Conservation (phyloP, 1,139 yeast species). For the Hyphopichia fennica region DNA sequence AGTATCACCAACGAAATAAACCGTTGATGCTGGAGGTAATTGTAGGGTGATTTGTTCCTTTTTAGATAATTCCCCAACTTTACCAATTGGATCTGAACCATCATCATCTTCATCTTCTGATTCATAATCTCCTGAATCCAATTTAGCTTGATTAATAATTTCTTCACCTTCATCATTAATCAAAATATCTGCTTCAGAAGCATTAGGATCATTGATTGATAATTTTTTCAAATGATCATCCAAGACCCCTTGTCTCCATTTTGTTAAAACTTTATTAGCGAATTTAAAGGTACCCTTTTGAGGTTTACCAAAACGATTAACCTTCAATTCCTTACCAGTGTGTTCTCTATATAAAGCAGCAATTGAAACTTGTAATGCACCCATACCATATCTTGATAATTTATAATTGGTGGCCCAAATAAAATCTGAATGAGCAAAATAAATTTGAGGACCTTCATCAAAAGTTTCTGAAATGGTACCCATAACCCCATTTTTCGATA, state of each 20-base stretch:
- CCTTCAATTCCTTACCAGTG: constrained; percentile 75
- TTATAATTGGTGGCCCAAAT: constrained; percentile 88
- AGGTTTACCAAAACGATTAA: constrained; percentile 81
- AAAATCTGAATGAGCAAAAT: constrained; percentile 85
- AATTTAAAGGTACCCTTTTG: constrained; percentile 80
- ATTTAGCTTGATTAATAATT: constrained; percentile 44
- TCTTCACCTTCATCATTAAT: constrained; percentile 51
- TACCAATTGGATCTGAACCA: constrained; percentile 22
- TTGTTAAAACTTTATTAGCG: constrained; percentile 71
- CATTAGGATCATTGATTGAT: constrained; percentile 45
- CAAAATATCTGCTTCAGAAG: constrained; percentile 47
- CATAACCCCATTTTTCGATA: constrained; percentile 78
- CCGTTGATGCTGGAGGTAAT: constrained; percentile 81
- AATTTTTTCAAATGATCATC: constrained; percentile 68
- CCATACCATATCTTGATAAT: constrained; percentile 83
- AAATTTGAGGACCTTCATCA: constrained; percentile 78
- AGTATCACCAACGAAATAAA: constrained; percentile 89
- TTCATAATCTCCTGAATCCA: constrained; percentile 36
- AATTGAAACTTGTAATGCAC: constrained; percentile 81
- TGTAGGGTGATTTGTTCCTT: constrained; percentile 49
- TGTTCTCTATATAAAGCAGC: constrained; percentile 81
- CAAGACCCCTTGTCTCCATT: constrained; percentile 77
- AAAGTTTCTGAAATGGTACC: constrained; percentile 70
- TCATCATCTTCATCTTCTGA: constrained; percentile 32
- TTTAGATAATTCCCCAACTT: constrained; percentile 30